Conservation (phyloP, 306 rosid genomes). For the Fagus sylvatica region DNA sequence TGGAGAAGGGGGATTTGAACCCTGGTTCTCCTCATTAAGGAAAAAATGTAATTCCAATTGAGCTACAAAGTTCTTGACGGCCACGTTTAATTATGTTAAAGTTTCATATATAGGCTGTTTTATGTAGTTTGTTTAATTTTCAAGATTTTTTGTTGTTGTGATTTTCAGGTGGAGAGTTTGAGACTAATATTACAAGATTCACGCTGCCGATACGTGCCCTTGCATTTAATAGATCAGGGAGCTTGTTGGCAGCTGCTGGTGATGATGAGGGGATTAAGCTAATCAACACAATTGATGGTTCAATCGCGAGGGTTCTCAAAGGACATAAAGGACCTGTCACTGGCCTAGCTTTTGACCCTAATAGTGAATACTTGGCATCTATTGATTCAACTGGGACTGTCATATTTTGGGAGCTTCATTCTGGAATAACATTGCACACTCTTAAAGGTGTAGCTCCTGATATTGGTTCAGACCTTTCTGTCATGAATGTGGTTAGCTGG, state of each 20-base stretch:
- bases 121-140: neutral
- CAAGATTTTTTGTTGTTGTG: neutral
- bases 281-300: slow-evolving; percentile 83
- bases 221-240: slow-evolving; percentile 84
- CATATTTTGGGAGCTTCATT: slow-evolving; percentile 79
- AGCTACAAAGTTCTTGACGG: neutral
- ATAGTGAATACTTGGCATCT: slow-evolving; percentile 85
- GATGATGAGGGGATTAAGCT: slow-evolving; percentile 97
- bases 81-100: neutral
- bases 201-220: slow-evolving; percentile 86
- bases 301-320: slow-evolving; percentile 91
- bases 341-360: slow-evolving; percentile 83
- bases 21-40: too few relatives aligned
- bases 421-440: slow-evolving; percentile 67
- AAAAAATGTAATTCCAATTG: too few relatives aligned
- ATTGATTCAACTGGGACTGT: slow-evolving; percentile 81
- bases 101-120: neutral
- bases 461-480: slow-evolving; percentile 57
- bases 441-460: slow-evolving; percentile 82
- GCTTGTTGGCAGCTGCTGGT: slow-evolving; percentile 91
- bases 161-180: slow-evolving; percentile 79
- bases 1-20: too few relatives aligned
- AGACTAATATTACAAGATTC: slow-evolving; percentile 90
- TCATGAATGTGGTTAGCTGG: slow-evolving; percentile 80
- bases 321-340: slow-evolving; percentile 85